Evolutionary conservation across 306 rosid genomes (phyloP), one percentile per base, ranked within the genome.

Genomic region (Rubus idaeus): DNA sequence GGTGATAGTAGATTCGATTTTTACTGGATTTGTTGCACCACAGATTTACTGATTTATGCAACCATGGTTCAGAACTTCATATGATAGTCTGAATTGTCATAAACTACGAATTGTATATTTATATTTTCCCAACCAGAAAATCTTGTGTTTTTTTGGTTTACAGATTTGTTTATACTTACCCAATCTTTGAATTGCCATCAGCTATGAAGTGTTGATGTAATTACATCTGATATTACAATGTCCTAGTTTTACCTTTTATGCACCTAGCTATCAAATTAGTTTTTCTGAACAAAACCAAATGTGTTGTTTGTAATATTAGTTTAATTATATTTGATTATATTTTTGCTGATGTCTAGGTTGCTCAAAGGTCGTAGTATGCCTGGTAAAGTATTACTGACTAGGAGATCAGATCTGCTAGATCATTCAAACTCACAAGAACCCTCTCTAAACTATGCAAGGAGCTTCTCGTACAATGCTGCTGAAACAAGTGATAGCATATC

Each of bases 281-380:
- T 53, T 12, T 39, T 68, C 12, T 21, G 30, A 26, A 51, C 35
- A 66, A 35, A 63, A 14, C 47, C 62, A 47, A 13, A 61, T 20
- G 30, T 74, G 5, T 61, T 61, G 37, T 45, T 21, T 68, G 72
- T 56, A 18, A 9, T 14, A 8, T 45, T 42, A 14, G 10, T 5
- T n/a, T 46, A 21, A 20, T 77, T 69, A 6, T 74, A 20, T 58
- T 30, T 50, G 58, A 30, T 72, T 10, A 13, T 58, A 3, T 42
- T 46, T 68, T 39, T 53, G 8, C 14, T 71, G 80, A 76, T 73
- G 76, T 76, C 39, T 82, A 94, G 98, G 88, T 86, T 94, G 77
- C 96, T 91, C 78, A 94, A 91, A 83, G 98, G 98, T 74, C 97
- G 97, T 55, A 86, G 89, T 73, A 91, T 94, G 73, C 98, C 98